phyloP scores from a whole-genome alignment of 2,329 filamentous ascomycete genomes.

The Hypoxylon sp. region DNA sequence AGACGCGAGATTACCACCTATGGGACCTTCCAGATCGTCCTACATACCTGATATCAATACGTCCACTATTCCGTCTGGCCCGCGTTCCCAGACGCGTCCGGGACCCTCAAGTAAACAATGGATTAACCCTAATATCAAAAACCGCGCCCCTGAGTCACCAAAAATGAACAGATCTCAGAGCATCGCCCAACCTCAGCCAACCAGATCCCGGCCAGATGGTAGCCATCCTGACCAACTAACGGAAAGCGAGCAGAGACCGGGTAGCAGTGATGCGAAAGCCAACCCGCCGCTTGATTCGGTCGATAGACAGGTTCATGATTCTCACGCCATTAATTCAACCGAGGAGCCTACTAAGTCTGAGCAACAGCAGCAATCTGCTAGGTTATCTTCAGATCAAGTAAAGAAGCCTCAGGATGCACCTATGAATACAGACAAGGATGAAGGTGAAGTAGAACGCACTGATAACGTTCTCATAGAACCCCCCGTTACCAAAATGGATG shows the following conservation, averaged over 20 bases:
- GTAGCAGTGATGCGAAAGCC: slow-evolving; percentile 62
- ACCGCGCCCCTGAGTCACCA: slow-evolving; percentile 59
- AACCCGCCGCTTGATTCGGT: slow-evolving; percentile 44
- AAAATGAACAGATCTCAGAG: slow-evolving; percentile 60
- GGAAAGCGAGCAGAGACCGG: slow-evolving; percentile 57
- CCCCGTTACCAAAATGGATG: slow-evolving; percentile 15
- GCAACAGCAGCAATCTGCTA: slow-evolving; percentile 40
- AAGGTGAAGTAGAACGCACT: slow-evolving; percentile 15
- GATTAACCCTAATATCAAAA: slow-evolving; percentile 64
- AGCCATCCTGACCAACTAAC: slow-evolving; percentile 51
- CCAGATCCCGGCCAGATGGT: slow-evolving; percentile 48
- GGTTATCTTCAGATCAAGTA: slow-evolving; percentile 37
- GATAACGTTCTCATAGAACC: slow-evolving; percentile 9
- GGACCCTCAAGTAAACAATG: slow-evolving; percentile 67
- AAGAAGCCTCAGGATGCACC: slow-evolving; percentile 35
- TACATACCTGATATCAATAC: slow-evolving; percentile 55
- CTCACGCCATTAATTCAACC: slow-evolving; percentile 30
- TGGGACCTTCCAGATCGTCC: slow-evolving; percentile 55
- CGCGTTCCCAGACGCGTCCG: slow-evolving; percentile 57
- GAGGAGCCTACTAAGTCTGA: slow-evolving; percentile 31
- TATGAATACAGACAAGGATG: slow-evolving; percentile 13
- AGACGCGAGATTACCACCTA: slow-evolving; percentile 51
- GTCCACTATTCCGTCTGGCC: slow-evolving; percentile 62
- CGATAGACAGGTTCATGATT: slow-evolving; percentile 36
- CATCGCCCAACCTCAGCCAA: slow-evolving; percentile 53